Evolutionary conservation across 1,139 yeast genomes (phyloP), one percentile per base, ranked within the genome.

Genomic region (Candida tunisiensis): DNA sequence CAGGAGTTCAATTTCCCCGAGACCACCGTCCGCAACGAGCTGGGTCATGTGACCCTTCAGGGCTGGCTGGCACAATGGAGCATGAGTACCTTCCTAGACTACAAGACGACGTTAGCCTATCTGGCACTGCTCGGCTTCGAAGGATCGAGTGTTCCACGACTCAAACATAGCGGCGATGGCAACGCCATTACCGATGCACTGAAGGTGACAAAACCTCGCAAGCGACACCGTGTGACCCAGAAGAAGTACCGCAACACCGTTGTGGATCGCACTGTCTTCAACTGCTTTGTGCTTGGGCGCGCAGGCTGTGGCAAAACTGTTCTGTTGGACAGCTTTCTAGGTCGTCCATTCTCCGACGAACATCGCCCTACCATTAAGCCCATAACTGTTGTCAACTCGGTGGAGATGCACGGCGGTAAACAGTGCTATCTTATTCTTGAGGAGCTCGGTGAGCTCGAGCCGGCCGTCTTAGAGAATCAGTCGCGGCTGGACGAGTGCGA

Each of bases 1-100:
- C 61, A 63, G 25, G 88, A 79, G 18, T 67, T 80, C 2, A 74
- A 74, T 39, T 88, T 88, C 42, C 98, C 98, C 0, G 59, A 66
- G 15, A 70, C 92, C 1, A 78, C 92, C 5, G 94, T 85, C 3
- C 68, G 93, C 31, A 85, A 83, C 45, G 94, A 82, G 37, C 73
- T 71, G 35, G 95, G 94, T 0, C 68, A 73, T 45, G 88, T 88
- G 3, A 80, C 96, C 0, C 53, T 88, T 18, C 96, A 88, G 53
- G 98, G 98, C 2, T 88, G 98, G 98, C 54, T 88, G 24, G 96
- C 98, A 0, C 96, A 88, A 43, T 88, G 98, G 98, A 75, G 88
- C 39, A 74, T 88, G 74, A 82, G 95, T 0, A 85, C 96, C 0
- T 82, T 73, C 41, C 55, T 88, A 21, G 93, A 83, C 41, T 73